Evolutionary conservation across 2,329 filamentous ascomycete species (phyloP), one percentile per base, ranked within the genome.

Genomic region (Scleromitrula shiraiana): DNA sequence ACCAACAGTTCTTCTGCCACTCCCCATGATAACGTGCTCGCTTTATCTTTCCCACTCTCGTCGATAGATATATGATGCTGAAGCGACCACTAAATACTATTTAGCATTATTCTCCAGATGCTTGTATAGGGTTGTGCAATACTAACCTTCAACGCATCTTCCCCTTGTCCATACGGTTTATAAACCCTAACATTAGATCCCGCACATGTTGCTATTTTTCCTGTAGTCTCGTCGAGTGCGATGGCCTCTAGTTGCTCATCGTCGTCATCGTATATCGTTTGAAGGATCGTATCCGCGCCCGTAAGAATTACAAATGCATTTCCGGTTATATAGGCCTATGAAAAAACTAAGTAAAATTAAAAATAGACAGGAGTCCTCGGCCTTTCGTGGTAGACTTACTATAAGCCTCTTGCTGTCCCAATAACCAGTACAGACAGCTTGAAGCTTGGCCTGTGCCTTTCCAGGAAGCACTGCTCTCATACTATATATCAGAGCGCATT

Each of bases 181-280:
- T 96, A 95, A 30, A 96, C 71, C 59, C 87, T 84, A 38, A 91
- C 77, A 53, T 77, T 72, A 19, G 69, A 68, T 17, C 75, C 72
- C 24, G 84, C 84, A 58, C 83, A 86, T 17, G 82, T 80, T 33
- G 88, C 88, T 65, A 97, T 88, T 71, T 88, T 94, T 41, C 90
- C 93, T 7, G 85, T 84, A 15, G 73, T 70, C 63, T 94, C 85
- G 61, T 97, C 87, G 53, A 97, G 78, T 24, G 80, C 77, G 54
- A 97, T 79, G 23, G 88, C 85, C 54, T 88, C 78, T 23, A 97
- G 70, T 32, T 59, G 51, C 6, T 26, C 66, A 64, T 75, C 71
- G 56, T 87, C 80, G 61, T 94, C 85, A 61, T 93, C 82, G 69
- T 95, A 95, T 57, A 95, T 84, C 4, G 90, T 96, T 67, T 98